Evolutionary conservation across 164 flowering plant species (phyloP).

Genomic region (Tinospora cordifolia): DNA sequence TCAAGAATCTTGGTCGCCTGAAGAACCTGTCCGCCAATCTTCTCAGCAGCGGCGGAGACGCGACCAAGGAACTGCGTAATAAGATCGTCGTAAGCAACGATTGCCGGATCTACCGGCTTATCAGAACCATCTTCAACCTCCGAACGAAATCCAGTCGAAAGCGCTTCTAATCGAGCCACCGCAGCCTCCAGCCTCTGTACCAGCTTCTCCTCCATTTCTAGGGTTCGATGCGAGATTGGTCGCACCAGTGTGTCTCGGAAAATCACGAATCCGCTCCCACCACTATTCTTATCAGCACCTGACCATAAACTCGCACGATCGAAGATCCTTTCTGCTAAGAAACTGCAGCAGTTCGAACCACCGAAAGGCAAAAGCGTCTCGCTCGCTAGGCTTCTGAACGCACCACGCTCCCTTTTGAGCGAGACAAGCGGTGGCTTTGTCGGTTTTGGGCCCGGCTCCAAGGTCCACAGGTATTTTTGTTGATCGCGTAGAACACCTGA

Average conservation of each 20-base stretch:
- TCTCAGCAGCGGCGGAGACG: conserved; percentile 62
- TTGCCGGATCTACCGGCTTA: conserved; percentile 45
- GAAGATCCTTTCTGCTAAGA: neutral
- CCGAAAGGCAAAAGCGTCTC: neutral
- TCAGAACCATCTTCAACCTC: conserved; percentile 6
- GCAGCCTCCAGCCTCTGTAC: conserved; percentile 77
- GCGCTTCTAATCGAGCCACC: conserved; percentile 65
- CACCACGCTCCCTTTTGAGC: conserved; percentile 5
- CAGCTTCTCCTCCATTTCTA: conserved; percentile 73
- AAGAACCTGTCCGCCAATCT: conserved; percentile 82
- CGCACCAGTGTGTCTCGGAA: neutral
- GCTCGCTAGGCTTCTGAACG: neutral
- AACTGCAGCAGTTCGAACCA: neutral
- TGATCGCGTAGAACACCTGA: neutral
- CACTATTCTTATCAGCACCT: neutral
- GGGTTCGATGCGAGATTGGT: neutral
- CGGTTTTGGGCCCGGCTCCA: neutral
- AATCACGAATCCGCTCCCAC: neutral
- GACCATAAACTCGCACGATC: neutral
- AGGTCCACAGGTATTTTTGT: neutral
- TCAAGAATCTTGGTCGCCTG: conserved; percentile 56
- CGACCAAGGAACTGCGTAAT: conserved; percentile 35
- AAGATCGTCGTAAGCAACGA: conserved; percentile 65
- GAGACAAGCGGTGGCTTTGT: neutral
- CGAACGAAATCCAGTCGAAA: conserved; percentile 26